Conservation (phyloP, 2,329 filamentous ascomycete species). For the Bisporella sp. region DNA sequence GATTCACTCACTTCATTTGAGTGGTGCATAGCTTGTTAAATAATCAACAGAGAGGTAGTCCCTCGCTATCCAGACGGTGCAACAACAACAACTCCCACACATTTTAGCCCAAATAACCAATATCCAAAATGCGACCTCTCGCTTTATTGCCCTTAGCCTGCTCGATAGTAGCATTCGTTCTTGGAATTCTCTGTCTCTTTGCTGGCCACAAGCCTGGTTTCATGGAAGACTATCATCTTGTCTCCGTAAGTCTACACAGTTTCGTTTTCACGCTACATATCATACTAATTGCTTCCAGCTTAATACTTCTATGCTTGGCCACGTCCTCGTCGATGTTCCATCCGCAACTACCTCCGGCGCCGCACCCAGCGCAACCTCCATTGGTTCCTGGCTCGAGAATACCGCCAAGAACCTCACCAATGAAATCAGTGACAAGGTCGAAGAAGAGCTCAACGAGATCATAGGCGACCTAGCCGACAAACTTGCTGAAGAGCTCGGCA, state of each 20-base stretch:
- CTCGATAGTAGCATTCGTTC: conserved; percentile 46
- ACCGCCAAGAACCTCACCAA: conserved; percentile 35
- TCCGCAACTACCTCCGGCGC: conserved; percentile 15
- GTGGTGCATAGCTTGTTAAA: too few species aligned
- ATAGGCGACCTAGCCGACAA: conserved; percentile 30
- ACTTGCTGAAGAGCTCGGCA: conserved; percentile 40
- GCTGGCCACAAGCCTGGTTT: conserved; percentile 49
- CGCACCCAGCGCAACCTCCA: conserved; percentile 24
- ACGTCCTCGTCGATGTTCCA: conserved; percentile 18
- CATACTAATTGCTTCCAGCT: conserved; percentile 31
- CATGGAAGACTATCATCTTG: conserved; percentile 48
- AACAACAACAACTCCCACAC: too few species aligned
- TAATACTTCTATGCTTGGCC: conserved; percentile 49
- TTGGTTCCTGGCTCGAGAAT: conserved; percentile 25
- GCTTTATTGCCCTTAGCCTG: conserved; percentile 43
- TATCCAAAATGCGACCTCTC: conserved; percentile 34
- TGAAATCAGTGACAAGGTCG: conserved; percentile 23
- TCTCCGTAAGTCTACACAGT: conserved; percentile 38
- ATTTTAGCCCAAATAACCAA: too few species aligned
- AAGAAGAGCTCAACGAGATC: conserved; percentile 26
- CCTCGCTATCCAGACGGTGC: too few species aligned
- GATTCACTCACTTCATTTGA: too few species aligned
- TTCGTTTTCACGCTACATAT: background rate
- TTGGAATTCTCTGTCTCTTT: conserved; percentile 53
- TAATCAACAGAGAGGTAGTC: too few species aligned